These are phyloP conservation scores for Coniochaeta sp. DNA, from an alignment of 2,329 filamentous ascomycete species.

Conservation along the genomic window DNA sequence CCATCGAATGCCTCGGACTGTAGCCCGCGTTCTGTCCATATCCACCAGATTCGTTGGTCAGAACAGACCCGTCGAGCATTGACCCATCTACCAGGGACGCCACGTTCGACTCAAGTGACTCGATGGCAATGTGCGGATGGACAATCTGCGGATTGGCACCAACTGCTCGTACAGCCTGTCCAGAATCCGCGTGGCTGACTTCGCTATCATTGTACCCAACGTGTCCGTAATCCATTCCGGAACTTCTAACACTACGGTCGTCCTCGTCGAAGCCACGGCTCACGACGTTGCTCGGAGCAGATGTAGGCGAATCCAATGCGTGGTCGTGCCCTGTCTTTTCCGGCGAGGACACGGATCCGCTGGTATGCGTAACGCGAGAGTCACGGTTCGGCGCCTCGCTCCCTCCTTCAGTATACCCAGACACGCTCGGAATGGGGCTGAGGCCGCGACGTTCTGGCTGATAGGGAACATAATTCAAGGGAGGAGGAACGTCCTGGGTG, in stretches of 20 bases:
- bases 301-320: constrained; percentile 41
- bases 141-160: constrained; percentile 71
- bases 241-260: constrained; percentile 44
- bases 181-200: constrained; percentile 51
- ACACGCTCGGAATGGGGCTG: constrained; percentile 89
- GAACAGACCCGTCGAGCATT: constrained; percentile 55
- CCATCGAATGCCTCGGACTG: constrained; percentile 29
- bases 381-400: constrained; percentile 51
- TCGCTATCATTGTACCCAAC: constrained; percentile 47
- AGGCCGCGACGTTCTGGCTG: constrained; percentile 62
- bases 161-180: constrained; percentile 63
- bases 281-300: constrained; percentile 42
- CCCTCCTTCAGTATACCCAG: constrained; percentile 70
- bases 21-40: constrained; percentile 39
- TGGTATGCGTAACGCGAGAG: constrained; percentile 42
- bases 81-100: constrained; percentile 81
- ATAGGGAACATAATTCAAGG: constrained; percentile 60
- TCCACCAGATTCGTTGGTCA: constrained; percentile 51
- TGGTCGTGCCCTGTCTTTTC: constrained; percentile 42
- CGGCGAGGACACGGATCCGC: constrained; percentile 54
- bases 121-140: constrained; percentile 63
- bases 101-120: constrained; percentile 88
- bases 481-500: constrained; percentile 56
- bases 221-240: constrained; percentile 47
- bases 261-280: constrained; percentile 52